Conservation (phyloP, 768 basidiomycete genomes). For the Boletus tylopilopsis region DNA sequence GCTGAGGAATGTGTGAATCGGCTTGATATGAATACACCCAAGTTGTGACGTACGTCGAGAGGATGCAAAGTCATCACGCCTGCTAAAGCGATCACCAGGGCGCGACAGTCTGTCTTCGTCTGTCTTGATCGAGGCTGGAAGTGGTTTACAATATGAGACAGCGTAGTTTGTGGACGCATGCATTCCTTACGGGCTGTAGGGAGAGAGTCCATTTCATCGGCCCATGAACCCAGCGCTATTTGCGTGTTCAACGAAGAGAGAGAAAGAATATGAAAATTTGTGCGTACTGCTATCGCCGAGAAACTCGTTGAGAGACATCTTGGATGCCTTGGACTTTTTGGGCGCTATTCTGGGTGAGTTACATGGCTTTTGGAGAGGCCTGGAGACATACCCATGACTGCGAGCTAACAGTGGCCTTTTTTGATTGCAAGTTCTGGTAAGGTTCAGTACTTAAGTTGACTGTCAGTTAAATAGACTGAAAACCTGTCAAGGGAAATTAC, state of each 20-base stretch:
- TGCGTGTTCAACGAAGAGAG: conserved; percentile 13
- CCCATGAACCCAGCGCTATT: conserved; percentile 90
- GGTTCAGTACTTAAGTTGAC: too few species aligned
- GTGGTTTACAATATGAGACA: conserved; percentile 14
- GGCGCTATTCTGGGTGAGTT: conserved; percentile 53
- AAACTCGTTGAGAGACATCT: conserved; percentile 91
- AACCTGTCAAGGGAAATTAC: conserved; percentile 24
- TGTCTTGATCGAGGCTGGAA: conserved; percentile 60
- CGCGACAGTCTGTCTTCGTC: conserved; percentile 58
- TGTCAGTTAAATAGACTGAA: conserved; percentile 9
- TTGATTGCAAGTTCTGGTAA: conserved; percentile 4
- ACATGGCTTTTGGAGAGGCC: not conserved
- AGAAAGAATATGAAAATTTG: conserved; percentile 12
- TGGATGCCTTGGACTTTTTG: conserved; percentile 79
- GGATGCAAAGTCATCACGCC: conserved; percentile 62
- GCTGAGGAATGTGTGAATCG: conserved; percentile 32
- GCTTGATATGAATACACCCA: conserved; percentile 3
- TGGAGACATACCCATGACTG: conserved; percentile 26
- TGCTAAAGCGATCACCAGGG: conserved; percentile 51
- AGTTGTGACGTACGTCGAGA: conserved; percentile 50
- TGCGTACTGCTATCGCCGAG: conserved; percentile 78
- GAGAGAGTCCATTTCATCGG: conserved; percentile 94
- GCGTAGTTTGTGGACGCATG: conserved; percentile 2
- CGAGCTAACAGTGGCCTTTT: conserved; percentile 11
- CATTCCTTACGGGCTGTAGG: conserved; percentile 84